Percentiles rank a stretch among this genome's conserved stretches.
Conservation (phyloP, 306 rosid genomes). For the Canavalia ensiformis region DNA sequence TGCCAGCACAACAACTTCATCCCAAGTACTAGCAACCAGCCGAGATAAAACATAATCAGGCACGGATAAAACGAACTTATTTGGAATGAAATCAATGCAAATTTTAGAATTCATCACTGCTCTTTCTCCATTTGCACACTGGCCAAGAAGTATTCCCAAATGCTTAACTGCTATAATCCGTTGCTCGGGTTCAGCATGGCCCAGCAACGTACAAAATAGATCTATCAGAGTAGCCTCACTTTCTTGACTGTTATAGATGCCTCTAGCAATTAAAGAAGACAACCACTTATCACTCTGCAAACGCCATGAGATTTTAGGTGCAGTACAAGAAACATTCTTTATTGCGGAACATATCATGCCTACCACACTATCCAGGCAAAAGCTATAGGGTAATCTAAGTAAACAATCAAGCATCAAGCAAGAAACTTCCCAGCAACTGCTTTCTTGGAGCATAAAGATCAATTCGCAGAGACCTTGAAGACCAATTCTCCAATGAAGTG, state of each 20-base stretch:
- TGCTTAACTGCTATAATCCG: slow-evolving; percentile 77
- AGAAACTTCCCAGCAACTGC: slow-evolving; percentile 91
- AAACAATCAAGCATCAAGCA: slow-evolving; percentile 82
- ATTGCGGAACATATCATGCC: slow-evolving; percentile 73
- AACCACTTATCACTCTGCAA: slow-evolving; percentile 85
- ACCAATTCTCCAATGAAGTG: slow-evolving; percentile 67
- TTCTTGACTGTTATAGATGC: slow-evolving; percentile 64
- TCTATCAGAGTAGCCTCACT: slow-evolving; percentile 71
- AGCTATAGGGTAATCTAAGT: slow-evolving; percentile 64
- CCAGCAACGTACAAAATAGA: slow-evolving; percentile 76
- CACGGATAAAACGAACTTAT: slow-evolving; percentile 54
- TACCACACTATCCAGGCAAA: slow-evolving; percentile 66
- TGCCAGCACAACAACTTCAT: slow-evolving; percentile 76
- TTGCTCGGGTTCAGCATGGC: slow-evolving; percentile 95
- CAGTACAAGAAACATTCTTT: slow-evolving; percentile 67
- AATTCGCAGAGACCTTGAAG: slow-evolving; percentile 75
- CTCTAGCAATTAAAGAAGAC: slow-evolving; percentile 63
- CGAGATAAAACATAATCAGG: slow-evolving; percentile 64
- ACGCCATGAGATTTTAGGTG: slow-evolving; percentile 90
- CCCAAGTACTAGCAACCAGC: slow-evolving; percentile 92
- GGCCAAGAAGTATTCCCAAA: slow-evolving; percentile 78
- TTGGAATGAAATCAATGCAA: slow-evolving; percentile 54
- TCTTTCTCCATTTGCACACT: slow-evolving; percentile 58
- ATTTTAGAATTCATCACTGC: slow-evolving; percentile 52
- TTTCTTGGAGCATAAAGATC: slow-evolving; percentile 70